These are phyloP conservation scores for Boletus smithii DNA, from an alignment of 1,284 basidiomycete genomes.

Conservation along the genomic window DNA sequence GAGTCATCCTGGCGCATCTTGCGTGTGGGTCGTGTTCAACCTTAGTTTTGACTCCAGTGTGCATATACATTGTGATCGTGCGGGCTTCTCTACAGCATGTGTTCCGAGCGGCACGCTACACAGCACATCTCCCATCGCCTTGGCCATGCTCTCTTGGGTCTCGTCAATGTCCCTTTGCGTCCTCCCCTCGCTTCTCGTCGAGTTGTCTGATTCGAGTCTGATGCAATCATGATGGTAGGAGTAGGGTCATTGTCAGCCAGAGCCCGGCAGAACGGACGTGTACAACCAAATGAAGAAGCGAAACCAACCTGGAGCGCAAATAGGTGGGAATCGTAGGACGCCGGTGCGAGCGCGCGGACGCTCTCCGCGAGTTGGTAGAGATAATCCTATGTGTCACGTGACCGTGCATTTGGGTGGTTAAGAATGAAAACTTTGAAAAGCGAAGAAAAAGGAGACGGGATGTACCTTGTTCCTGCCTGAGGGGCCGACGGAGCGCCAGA, in stretches of 20 bases:
- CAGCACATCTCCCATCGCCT: background rate
- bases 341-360: slow-evolving; percentile 66
- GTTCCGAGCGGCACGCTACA: background rate
- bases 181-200: slow-evolving; percentile 7
- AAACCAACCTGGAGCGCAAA: slow-evolving; percentile 63
- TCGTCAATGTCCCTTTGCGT: background rate
- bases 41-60: background rate
- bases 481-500: slow-evolving; percentile 74
- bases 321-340: slow-evolving; percentile 75
- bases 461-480: slow-evolving; percentile 79
- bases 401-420: background rate
- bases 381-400: slow-evolving; percentile 57
- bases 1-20: background rate
- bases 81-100: background rate
- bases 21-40: background rate
- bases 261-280: background rate
- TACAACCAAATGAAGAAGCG: background rate
- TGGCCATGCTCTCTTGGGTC: background rate
- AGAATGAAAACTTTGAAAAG: too few relatives aligned
- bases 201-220: slow-evolving; percentile 19
- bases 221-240: background rate
- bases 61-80: background rate
- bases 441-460: too few relatives aligned
- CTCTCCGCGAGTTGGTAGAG: slow-evolving; percentile 69
- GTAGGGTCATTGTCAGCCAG: background rate